These are phyloP conservation scores for Pittosporum tobira DNA, from an alignment of 129 eudicot species.

Conservation along the genomic window DNA sequence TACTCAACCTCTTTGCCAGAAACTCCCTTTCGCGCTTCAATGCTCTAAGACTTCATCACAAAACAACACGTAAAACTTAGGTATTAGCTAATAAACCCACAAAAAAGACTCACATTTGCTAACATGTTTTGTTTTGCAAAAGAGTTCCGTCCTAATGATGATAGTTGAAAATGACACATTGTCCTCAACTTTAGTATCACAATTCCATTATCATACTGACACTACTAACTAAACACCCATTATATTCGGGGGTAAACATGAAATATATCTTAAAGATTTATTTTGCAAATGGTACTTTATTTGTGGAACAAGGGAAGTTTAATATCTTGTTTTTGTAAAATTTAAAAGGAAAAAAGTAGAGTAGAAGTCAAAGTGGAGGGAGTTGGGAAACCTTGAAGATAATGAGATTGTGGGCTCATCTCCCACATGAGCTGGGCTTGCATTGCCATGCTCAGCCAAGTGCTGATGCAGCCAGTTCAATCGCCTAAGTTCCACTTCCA, in stretches of 20 bases:
- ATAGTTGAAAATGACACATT: too few relatives aligned
- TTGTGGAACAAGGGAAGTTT: too few relatives aligned
- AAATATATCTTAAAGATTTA: too few relatives aligned
- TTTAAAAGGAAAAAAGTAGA: background rate
- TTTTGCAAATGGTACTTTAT: too few relatives aligned
- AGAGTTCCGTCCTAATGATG: too few relatives aligned
- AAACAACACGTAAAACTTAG: background rate
- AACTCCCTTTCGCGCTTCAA: slow-evolving; percentile 84
- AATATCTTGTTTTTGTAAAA: background rate
- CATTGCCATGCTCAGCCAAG: slow-evolving; percentile 71
- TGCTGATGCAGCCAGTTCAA: slow-evolving; percentile 82
- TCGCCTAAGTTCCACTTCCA: slow-evolving; percentile 95
- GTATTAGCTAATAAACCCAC: background rate
- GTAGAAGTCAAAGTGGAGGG: background rate
- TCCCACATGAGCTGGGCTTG: slow-evolving; percentile 74
- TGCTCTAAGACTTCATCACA: slow-evolving; percentile 50
- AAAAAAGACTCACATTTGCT: too few relatives aligned
- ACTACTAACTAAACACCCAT: too few relatives aligned
- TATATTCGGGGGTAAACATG: too few relatives aligned
- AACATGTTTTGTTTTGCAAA: background rate
- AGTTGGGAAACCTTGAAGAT: slow-evolving; percentile 77
- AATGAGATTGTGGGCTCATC: slow-evolving; percentile 71
- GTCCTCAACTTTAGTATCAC: too few relatives aligned
- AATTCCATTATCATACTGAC: too few relatives aligned
- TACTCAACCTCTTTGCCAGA: slow-evolving; percentile 82